These are phyloP conservation scores for Cordyceps javanica DNA, from an alignment of 2,329 filamentous ascomycete species.

Conservation along the genomic window DNA sequence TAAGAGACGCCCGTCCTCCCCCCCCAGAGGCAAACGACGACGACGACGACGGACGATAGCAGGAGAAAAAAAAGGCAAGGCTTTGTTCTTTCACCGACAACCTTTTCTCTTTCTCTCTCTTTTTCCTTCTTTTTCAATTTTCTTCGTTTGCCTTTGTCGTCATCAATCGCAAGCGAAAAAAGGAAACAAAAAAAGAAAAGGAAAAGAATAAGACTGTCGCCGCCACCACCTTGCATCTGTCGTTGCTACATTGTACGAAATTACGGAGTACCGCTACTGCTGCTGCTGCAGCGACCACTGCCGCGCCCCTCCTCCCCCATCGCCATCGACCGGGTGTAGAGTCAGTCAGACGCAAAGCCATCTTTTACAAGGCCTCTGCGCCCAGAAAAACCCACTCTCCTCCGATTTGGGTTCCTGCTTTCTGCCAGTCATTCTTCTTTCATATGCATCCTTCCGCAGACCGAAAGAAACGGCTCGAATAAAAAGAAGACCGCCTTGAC, in stretches of 20 bases:
- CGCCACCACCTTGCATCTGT: not conserved
- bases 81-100: slow-evolving; percentile 2
- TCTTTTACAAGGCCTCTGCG: not conserved
- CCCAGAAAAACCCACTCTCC: not conserved
- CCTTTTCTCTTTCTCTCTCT: not conserved
- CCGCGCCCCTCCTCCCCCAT: not conserved
- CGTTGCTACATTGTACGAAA: not conserved
- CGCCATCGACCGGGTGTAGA: slow-evolving; percentile 6
- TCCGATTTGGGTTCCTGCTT: slow-evolving; percentile 1
- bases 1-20: slow-evolving; percentile 23
- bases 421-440: not conserved
- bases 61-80: not conserved
- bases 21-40: slow-evolving; percentile 13
- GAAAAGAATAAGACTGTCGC: not conserved
- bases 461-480: not conserved
- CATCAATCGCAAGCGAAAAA: too few relatives aligned
- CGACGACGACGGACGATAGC: not conserved
- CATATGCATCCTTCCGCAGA: not conserved
- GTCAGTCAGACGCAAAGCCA: slow-evolving; percentile 10
- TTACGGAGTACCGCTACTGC: not conserved
- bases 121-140: not conserved
- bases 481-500: too few relatives aligned
- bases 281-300: not conserved
- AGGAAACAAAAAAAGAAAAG: not conserved
- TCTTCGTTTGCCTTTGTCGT: not conserved